Percentiles rank a stretch among this genome's conserved stretches.
Evolutionary conservation across 306 rosid genomes (phyloP).

Genomic region (Mimosa pudica): DNA sequence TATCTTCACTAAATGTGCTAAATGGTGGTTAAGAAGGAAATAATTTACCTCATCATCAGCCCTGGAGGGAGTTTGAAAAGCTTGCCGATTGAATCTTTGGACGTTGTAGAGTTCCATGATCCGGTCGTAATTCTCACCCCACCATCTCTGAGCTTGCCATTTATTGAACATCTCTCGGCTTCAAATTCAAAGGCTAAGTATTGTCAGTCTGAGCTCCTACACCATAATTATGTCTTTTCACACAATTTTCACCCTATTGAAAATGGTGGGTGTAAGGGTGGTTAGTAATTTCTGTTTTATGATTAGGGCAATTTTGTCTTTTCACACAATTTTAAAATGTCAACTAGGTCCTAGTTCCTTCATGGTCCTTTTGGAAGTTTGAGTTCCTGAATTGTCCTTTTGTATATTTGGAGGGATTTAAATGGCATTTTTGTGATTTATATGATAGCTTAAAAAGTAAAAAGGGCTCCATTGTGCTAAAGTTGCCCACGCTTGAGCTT

Average conservation of each 20-base stretch:
- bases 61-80: slow-evolving; percentile 70
- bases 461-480: not conserved
- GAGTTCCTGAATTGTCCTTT: too few species aligned
- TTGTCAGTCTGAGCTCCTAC: slow-evolving; percentile 39
- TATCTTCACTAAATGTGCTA: not conserved
- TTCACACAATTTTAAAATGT: too few species aligned
- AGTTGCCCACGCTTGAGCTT: not conserved
- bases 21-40: not conserved
- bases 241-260: too few species aligned
- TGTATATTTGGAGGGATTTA: too few species aligned
- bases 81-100: slow-evolving; percentile 74
- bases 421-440: not conserved
- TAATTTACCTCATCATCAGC: slow-evolving; percentile 82
- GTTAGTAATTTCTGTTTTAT: too few species aligned
- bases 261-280: too few species aligned
- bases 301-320: too few species aligned
- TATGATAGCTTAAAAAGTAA: not conserved
- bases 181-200: slow-evolving; percentile 21
- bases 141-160: slow-evolving; percentile 68
- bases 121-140: slow-evolving; percentile 93
- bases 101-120: slow-evolving; percentile 91
- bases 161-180: too few species aligned
- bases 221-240: slow-evolving; percentile 23
- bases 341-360: too few species aligned
- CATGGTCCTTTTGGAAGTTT: too few species aligned